Conservation (phyloP, 331 rosid species). For the Acacia pycnantha region DNA sequence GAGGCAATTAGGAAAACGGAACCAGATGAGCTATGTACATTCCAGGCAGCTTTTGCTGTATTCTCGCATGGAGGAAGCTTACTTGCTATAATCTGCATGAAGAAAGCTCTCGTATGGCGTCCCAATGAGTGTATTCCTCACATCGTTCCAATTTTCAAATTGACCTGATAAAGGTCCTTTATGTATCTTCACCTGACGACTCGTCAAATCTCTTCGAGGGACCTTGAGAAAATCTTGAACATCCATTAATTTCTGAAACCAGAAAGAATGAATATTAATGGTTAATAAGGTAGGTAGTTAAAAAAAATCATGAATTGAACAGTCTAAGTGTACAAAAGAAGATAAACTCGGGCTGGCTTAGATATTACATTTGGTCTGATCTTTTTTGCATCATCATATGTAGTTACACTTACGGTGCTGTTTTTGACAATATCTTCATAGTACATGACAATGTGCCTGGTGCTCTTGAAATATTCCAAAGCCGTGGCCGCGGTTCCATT, state of each 20-base stretch:
- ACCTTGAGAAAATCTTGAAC: conserved; percentile 87
- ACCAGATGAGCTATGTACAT: conserved; percentile 49
- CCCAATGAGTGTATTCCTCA: conserved; percentile 58
- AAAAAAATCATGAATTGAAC: neutral
- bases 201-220: conserved; percentile 66
- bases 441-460: conserved; percentile 69
- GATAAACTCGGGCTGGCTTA: neutral
- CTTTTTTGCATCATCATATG: neutral
- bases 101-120: conserved; percentile 68
- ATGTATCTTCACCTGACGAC: conserved; percentile 95
- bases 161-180: conserved; percentile 69
- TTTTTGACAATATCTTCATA: conserved; percentile 87
- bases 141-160: conserved; percentile 71
- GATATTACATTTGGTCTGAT: neutral
- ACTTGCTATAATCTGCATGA: conserved; percentile 51
- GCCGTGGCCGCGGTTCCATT: conserved; percentile 73
- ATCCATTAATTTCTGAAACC: conserved; percentile 69
- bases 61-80: conserved; percentile 47
- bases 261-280: neutral
- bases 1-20: conserved; percentile 11
- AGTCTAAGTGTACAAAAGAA: neutral
- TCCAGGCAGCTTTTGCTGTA: conserved; percentile 40
- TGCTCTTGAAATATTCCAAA: conserved; percentile 90
- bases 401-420: conserved; percentile 61
- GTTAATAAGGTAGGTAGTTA: neutral